Evolutionary conservation across 2,329 filamentous ascomycete species (phyloP), one percentile per base, ranked within the genome.

Genomic region (Fusarium mexicanum): DNA sequence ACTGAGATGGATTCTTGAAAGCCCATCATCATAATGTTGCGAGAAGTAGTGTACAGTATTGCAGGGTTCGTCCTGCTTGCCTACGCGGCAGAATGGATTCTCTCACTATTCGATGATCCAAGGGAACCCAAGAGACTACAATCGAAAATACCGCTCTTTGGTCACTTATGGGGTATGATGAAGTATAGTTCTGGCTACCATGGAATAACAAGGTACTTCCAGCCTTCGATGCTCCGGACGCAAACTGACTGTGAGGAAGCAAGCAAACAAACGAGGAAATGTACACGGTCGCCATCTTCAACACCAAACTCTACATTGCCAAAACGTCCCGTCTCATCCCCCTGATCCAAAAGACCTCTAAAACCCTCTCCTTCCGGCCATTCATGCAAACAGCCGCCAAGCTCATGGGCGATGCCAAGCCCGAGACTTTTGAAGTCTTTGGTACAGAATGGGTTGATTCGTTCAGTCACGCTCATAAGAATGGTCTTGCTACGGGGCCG

Each of bases 301-400:
- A 72, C 54, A 71, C 76, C 9, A 80, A 80, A 22, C 69, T 81
- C 43, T 81, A 81, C 60, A 68, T 80, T 17, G 64, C 72, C 53
- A 75, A 77, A 29, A 75, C 79, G 3, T 67, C 61, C 8, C 78
- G 77, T 7, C 75, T 81, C 4, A 72, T 76, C 3, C 76, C 78
- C 5, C n/a, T 74, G 0, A 75, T 81, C 35, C 78, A 79, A 57
- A 77, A 67, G n/a, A 54, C 70, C 1, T 71, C 73, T 16, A 79
- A 78, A 26, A 76, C 75, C 0, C 53, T 81, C 0, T 77, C 78
- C 8, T 81, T 81, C 61, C 74, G 75, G 0, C 80, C 79, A 0
- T 78, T 80, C 5, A 66, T 80, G 41, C 78, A 79, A 9, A 73
- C 74, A 9, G 67, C 61, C 7, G 29, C 69, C 0, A 75, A 53